Evolutionary conservation across 768 basidiomycete genomes (phyloP), one percentile per base, ranked within the genome.

Genomic region (Flagelloscypha sp.): DNA sequence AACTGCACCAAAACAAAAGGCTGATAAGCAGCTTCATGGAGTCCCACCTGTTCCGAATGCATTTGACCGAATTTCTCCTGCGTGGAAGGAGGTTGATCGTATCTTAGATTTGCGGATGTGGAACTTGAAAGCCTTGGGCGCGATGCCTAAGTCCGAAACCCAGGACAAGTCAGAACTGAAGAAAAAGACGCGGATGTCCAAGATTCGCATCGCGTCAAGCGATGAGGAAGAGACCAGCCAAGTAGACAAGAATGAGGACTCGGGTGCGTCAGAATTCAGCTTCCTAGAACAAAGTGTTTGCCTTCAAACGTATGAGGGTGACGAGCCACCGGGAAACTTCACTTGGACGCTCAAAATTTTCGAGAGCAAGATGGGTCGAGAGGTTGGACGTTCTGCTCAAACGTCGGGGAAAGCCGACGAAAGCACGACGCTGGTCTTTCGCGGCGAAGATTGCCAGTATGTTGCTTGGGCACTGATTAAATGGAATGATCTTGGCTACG

Each of bases 81-180:
- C 73, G 6, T 97, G 94, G 94, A 82, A 79, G 56, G 88, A 83
- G 0, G 66, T 89, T n/a, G 92, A 94, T 49, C 79, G 93, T n/a
- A 67, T 98, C 18, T 66, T 99, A 22, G 88, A 95, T 46, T 62
- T 92, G 16, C 58, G 75, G 27, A 56, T 93, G 12, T 81, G 82
- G 74, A 59, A 59, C 30, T 68, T 76, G n/a, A n/a, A n/a, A n/a
- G n/a, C n/a, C n/a, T n/a, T n/a, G n/a, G n/a, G n/a, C n/a, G n/a
- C n/a, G n/a, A n/a, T n/a, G n/a, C n/a, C n/a, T n/a, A n/a, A n/a
- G n/a, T 12, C 34, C 48, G 30, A 44, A 48, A 33, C 42, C 35
- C 50, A 51, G 47, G 38, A 8, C 16, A 30, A 40, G 36, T 48
- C 32, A 37, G 45, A 55, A 54, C n/a, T n/a, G 39, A 38, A 46